Evolutionary conservation across 345 rosid genomes (phyloP).

Genomic region (Alliaria petiolata): DNA sequence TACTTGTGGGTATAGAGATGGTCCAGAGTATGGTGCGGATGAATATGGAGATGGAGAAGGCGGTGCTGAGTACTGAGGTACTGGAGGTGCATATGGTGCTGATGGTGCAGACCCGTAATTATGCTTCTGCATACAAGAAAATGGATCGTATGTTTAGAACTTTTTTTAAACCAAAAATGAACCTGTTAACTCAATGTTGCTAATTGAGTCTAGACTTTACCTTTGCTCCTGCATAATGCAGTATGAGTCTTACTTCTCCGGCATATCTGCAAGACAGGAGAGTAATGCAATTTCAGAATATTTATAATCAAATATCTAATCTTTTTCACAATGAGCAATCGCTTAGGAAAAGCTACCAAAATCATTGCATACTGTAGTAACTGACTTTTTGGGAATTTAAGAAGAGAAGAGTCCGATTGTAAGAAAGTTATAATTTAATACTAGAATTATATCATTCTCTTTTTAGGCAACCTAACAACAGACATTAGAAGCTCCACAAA

Average conservation of each 20-base stretch:
- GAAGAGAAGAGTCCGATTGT: neutral
- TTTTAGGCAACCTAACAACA: neutral
- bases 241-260: conserved; percentile 70
- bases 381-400: neutral
- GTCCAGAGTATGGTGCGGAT: conserved; percentile 30
- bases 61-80: conserved; percentile 32
- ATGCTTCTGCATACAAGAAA: conserved; percentile 42
- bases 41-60: conserved; percentile 37
- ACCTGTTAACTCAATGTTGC: neutral
- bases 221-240: conserved; percentile 61
- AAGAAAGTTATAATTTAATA: neutral
- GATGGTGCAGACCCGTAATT: conserved; percentile 35
- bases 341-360: neutral
- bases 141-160: neutral
- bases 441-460: neutral
- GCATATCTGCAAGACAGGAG: conserved; percentile 52
- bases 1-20: conserved; percentile 31
- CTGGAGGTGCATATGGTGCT: conserved; percentile 44
- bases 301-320: neutral
- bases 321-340: neutral
- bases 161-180: neutral
- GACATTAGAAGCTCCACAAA: neutral
- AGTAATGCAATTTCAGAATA: conserved; percentile 6
- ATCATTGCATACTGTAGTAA: neutral
- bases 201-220: conserved; percentile 34